Evolutionary conservation across 768 basidiomycete species (phyloP).

Genomic region (Mycena kentingensis): DNA sequence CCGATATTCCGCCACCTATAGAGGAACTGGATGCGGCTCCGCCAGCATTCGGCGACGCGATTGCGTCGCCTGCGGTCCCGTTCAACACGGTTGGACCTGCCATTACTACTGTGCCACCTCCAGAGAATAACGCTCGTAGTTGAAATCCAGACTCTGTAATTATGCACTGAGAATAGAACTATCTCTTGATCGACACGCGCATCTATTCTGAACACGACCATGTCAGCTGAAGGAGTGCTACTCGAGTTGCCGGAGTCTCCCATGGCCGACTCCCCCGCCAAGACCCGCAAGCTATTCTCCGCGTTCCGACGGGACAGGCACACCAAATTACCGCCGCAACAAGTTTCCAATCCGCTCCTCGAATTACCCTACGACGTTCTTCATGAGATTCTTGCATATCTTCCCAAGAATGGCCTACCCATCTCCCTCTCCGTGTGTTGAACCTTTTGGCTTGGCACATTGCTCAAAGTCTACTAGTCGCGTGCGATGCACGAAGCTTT

Average conservation of each 20-base stretch:
- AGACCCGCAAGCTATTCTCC: not conserved
- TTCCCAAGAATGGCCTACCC: not conserved
- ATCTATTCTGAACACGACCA: too few species aligned
- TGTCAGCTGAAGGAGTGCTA: too few species aligned
- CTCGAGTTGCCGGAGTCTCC: too few species aligned
- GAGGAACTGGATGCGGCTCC: not conserved
- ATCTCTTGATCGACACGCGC: too few species aligned
- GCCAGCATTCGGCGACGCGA: not conserved
- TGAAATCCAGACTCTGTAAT: too few species aligned
- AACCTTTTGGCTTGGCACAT: too few species aligned
- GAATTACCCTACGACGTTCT: conserved; percentile 7
- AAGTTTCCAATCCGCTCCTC: conserved; percentile 20
- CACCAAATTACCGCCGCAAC: conserved; percentile 8
- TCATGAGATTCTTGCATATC: not conserved
- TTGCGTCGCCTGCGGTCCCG: not conserved
- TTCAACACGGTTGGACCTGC: too few species aligned
- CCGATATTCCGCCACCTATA: conserved; percentile 4
- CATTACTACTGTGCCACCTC: too few species aligned
- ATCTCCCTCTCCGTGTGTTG: conserved; percentile 9
- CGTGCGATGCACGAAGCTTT: conserved; percentile 8
- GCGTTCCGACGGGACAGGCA: not conserved
- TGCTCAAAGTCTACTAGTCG: conserved; percentile 11
- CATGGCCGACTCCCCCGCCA: not conserved
- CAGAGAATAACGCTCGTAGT: too few species aligned
- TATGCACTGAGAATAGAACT: too few species aligned